Evolutionary conservation across 441 rosid genomes (phyloP).

Genomic region (Populus tomentosa): DNA sequence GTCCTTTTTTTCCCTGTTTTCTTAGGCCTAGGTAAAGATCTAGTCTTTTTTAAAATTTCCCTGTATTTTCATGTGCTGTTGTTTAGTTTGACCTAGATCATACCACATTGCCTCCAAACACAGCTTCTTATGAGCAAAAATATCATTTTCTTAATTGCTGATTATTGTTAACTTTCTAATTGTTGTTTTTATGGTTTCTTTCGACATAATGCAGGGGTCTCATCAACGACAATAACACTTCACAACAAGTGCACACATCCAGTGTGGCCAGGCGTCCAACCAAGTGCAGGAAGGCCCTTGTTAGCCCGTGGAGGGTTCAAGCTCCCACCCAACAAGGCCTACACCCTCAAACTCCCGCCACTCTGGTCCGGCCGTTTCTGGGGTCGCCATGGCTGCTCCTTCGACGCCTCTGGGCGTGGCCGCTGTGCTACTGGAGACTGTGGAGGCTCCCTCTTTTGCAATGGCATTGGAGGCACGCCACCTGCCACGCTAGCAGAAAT

Average conservation of each 20-base stretch:
- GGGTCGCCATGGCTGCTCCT: constrained; percentile 91
- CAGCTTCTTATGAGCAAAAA: neutral
- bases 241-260: constrained; percentile 75
- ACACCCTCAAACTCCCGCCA: constrained; percentile 56
- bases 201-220: constrained; percentile 14
- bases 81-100: neutral
- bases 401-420: constrained; percentile 66
- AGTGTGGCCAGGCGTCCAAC: constrained; percentile 96
- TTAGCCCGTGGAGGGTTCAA: constrained; percentile 82
- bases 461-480: constrained; percentile 76
- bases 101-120: neutral
- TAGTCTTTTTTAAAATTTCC: neutral
- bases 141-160: neutral
- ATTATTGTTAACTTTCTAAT: neutral
- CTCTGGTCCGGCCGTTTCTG: constrained; percentile 97
- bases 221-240: constrained; percentile 56
- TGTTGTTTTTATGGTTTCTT: neutral
- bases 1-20: neutral
- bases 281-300: constrained; percentile 70
- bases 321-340: constrained; percentile 59
- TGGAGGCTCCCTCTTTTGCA: constrained; percentile 75
- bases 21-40: neutral
- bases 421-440: constrained; percentile 89
- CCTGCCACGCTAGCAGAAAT: constrained; percentile 93
- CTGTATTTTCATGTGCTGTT: neutral